Evolutionary conservation across 495 filamentous ascomycete genomes (phyloP).

Genomic region (Platismatia glauca): DNA sequence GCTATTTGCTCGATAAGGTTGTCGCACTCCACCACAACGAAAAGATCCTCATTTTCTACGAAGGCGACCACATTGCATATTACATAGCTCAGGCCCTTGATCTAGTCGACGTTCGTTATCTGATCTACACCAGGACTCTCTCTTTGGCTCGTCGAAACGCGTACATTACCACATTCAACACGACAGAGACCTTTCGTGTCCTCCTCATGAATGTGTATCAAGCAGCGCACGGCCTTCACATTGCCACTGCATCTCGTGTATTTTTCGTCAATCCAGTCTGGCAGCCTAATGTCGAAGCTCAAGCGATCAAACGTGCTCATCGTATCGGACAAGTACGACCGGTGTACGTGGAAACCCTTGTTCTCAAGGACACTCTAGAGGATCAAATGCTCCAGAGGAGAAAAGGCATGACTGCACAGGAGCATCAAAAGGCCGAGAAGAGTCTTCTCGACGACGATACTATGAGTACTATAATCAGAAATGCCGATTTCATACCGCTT

Average conservation of each 20-base stretch:
- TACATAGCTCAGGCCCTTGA: conserved; percentile 80
- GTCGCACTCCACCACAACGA: conserved; percentile 55
- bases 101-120: conserved; percentile 59
- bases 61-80: conserved; percentile 72
- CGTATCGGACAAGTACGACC: conserved; percentile 75
- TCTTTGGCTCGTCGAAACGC: conserved; percentile 50
- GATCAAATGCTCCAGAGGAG: conserved; percentile 71
- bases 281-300: conserved; percentile 76
- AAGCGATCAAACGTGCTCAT: conserved; percentile 86
- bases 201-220: conserved; percentile 84
- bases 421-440: conserved; percentile 58
- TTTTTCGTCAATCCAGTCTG: conserved; percentile 88
- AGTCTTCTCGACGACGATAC: conserved; percentile 63
- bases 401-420: conserved; percentile 66
- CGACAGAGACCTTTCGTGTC: conserved; percentile 53
- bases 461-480: conserved; percentile 72
- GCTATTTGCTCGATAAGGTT: conserved; percentile 70
- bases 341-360: conserved; percentile 81
- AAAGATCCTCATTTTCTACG: conserved; percentile 91
- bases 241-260: conserved; percentile 73
- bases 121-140: conserved; percentile 75
- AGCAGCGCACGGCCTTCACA: conserved; percentile 79
- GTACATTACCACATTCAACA: conserved; percentile 72
- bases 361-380: conserved; percentile 72
- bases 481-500: conserved; percentile 57